Evolutionary conservation across 768 basidiomycete genomes (phyloP), one percentile per base, ranked within the genome.

Genomic region (Tulasnella sp.): DNA sequence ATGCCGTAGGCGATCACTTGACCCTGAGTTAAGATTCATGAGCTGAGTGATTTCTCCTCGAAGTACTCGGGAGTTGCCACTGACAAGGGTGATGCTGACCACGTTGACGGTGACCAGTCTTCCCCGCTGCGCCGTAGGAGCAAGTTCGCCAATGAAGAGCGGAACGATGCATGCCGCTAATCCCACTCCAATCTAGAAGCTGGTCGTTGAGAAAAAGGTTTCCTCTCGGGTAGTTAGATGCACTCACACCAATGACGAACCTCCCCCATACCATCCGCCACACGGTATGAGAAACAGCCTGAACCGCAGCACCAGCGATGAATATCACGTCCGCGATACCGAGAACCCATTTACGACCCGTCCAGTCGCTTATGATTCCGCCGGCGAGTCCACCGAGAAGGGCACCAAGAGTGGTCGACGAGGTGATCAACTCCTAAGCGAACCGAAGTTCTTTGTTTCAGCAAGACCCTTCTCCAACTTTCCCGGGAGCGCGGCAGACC

Each of bases 91-190:
- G 82, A 95, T 93, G 85, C 90, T 89, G 0, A 93, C 91, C 26
- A 93, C 92, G 82, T 94, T 94, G 75, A 94, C 85, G 15, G 92
- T 91, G 4, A 93, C 93, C 89, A 94, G 90, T 44, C 91, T 86
- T 5, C 93, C 93, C 5, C 93, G 87, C 37, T 71, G 81, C 10
- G 89, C 86, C 10, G 92, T 93, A 0, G 92, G 93, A 0, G 92
- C 90, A 29, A 94, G 87, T 83, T 95, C 93, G 82, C 93, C 92
- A 73, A 95, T 93, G 82, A 94, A 94, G 5, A 94, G 86, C 13
- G 93, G 92, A 0, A 93, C 91, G 74, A 93, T 88, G 80, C 93
- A 93, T 5, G 91, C 89, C 23, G 93, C 93, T 0, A 92, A 84
- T 2, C 92, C 92, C 1, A 93, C 92, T 23, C 91, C 39, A 89